phyloP scores from a whole-genome alignment of 2,329 filamentous ascomycete species.

The Akanthomyces muscarius region DNA sequence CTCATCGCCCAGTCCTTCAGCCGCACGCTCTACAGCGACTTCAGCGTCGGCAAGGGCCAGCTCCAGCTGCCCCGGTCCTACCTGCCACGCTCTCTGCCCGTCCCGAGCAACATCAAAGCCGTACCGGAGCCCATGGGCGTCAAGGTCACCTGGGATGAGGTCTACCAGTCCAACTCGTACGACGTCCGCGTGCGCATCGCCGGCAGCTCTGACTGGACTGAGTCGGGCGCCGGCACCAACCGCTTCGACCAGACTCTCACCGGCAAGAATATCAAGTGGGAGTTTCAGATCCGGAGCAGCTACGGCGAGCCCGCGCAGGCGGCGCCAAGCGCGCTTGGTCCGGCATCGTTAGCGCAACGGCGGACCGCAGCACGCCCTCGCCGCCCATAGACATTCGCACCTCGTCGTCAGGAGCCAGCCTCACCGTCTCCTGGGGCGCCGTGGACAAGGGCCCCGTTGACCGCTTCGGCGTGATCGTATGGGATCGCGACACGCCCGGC shows the following conservation, averaged over 20 bases:
- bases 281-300: conserved; percentile 7
- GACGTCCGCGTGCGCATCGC: conserved; percentile 3
- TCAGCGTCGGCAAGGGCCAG: not conserved
- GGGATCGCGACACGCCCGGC: not conserved
- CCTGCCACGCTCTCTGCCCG: not conserved
- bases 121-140: not conserved
- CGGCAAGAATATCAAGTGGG: not conserved
- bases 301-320: not conserved
- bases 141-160: conserved; percentile 2
- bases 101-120: not conserved
- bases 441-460: not conserved
- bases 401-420: not conserved
- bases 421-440: not conserved
- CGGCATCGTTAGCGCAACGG: not conserved
- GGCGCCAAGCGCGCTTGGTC: not conserved
- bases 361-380: not conserved
- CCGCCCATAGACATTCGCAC: not conserved
- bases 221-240: not conserved
- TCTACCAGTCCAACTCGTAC: conserved; percentile 5
- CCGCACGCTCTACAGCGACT: conserved; percentile 1
- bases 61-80: not conserved
- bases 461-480: not conserved
- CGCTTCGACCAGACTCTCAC: not conserved
- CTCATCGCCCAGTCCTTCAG: conserved; percentile 6
- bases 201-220: not conserved